Percentiles rank a stretch among this genome's conserved stretches.
phyloP scores from a whole-genome alignment of 495 filamentous ascomycete genomes.

The Evernia prunastri region DNA sequence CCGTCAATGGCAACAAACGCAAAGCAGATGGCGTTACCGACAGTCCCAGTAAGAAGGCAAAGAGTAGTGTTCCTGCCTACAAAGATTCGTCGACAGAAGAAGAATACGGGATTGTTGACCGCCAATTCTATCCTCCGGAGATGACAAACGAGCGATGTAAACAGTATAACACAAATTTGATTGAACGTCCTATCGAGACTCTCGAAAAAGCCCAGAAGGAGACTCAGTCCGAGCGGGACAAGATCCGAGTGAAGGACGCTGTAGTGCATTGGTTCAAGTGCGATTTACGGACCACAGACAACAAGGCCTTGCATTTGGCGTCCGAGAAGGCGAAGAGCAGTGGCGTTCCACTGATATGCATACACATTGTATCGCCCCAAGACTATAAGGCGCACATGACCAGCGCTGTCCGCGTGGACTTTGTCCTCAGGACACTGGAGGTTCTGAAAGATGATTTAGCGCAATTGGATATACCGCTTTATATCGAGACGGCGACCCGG shows the following conservation, averaged over 20 bases:
- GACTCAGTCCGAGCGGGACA: constrained; percentile 19
- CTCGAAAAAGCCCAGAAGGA: constrained; percentile 43
- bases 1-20: constrained; percentile 21
- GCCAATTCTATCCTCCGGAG: constrained; percentile 77
- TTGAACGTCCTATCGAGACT: constrained; percentile 64
- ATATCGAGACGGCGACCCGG: constrained; percentile 63
- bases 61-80: constrained; percentile 14
- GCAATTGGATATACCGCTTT: constrained; percentile 70
- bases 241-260: constrained; percentile 47
- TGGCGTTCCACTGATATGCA: constrained; percentile 60
- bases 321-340: constrained; percentile 57
- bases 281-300: constrained; percentile 69
- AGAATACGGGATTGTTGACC: constrained; percentile 64
- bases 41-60: constrained; percentile 22
- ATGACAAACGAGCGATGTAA: constrained; percentile 71
- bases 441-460: constrained; percentile 60
- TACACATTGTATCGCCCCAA: constrained; percentile 80
- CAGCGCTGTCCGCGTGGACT: constrained; percentile 68
- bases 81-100: constrained; percentile 40
- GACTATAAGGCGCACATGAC: constrained; percentile 79
- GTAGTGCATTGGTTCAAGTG: constrained; percentile 92
- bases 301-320: constrained; percentile 63
- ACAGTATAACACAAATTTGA: constrained; percentile 59
- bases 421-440: constrained; percentile 62
- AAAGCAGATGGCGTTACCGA: constrained; percentile 10